Conservation (phyloP, 176 grass and related monocot species). For the Musa itinerans region DNA sequence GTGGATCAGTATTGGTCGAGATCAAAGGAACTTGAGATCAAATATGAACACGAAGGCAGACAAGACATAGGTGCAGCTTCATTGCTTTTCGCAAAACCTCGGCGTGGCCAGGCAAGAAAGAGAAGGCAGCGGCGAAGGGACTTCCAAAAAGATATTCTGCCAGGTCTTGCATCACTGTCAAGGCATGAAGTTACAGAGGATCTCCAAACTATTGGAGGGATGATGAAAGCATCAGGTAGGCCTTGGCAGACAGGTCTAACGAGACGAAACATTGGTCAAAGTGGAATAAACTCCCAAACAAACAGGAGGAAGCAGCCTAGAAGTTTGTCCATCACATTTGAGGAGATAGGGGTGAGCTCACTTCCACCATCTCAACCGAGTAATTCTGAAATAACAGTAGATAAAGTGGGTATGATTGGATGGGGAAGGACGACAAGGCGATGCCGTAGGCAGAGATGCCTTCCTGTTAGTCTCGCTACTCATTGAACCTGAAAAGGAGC, state of each 20-base stretch:
- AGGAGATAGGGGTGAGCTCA: constrained; percentile 8
- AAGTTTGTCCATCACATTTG: constrained; percentile 14
- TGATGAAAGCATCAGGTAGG: constrained; percentile 13
- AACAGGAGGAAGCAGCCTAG: constrained; percentile 25
- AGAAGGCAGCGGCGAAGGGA: constrained; percentile 31
- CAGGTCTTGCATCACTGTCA: constrained; percentile 31
- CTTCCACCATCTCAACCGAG: constrained; percentile 6
- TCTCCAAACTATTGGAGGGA: constrained; percentile 39
- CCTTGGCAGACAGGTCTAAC: constrained; percentile 6
- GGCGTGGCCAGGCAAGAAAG: constrained; percentile 33
- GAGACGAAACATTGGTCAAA: constrained; percentile 26
- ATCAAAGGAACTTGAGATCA: constrained; percentile 1
- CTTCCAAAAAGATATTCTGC: constrained; percentile 59
- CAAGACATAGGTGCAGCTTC: constrained; percentile 23
- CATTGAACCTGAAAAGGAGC: constrained; percentile 20
- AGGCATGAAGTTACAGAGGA: constrained; percentile 52
- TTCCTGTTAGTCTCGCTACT: constrained; percentile 28
- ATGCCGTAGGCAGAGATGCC: constrained; percentile 49
- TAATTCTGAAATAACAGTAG: constrained; percentile 21
- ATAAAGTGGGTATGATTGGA: constrained; percentile 28
- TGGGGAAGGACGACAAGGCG: constrained; percentile 75
- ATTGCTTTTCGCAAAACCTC: constrained; percentile 27
- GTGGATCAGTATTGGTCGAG: constrained; percentile 6
- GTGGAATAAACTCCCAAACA: constrained; percentile 1
- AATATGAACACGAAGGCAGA: neutral